Base-by-base conservation (phyloP, 495 filamentous ascomycete species). In the Jackrogersella minutella region DNA sequence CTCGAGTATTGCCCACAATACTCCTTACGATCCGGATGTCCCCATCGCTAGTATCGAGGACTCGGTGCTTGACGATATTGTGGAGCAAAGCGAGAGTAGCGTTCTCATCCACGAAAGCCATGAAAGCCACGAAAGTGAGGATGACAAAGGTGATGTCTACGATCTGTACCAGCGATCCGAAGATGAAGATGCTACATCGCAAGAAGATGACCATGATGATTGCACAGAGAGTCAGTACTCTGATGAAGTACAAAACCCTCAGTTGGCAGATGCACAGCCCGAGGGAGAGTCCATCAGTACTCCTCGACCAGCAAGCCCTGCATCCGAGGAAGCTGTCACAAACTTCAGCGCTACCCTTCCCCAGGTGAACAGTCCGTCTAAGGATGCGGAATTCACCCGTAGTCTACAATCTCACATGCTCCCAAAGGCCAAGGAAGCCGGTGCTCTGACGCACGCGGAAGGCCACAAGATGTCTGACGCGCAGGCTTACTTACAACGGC, bases 1-100 rank as follows among this genome's bases (percentile, higher is more conserved):
- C 62, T 80, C 84, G 19, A 78, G 81, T 55, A 79, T 79, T 14
- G 85, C 86, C 41, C 81, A 77, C 2, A 63, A 77, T 75, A 49
- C 79, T 56, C 58, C 78, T 62, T 77, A 93, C 56, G 93, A 97
- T 74, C 93, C 92, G 0, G 93, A 97, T 74, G 83, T 91, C 52
- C 90, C 93, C 0, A 90, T 97, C 70, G 92, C 91, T 19, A 93
- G 90, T 50, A 84, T 88, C 34, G 84, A 91, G 68, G 74, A 77
- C 69, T 78, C 80, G 17, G 75, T 81, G 16, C 73, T 83, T 19
- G 80, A 80, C 50, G 82, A 87, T 49, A 79, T 84, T n/a, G 74
- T 84, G 46, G 84, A 86, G 40, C 76, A 79, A 39, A 72, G 72
- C 47, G 78, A 82, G 1, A 78, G 78, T 5, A 89, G 86, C 65